phyloP scores from a whole-genome alignment of 176 grass and related monocot genomes.

The Oropetium thomaeum region DNA sequence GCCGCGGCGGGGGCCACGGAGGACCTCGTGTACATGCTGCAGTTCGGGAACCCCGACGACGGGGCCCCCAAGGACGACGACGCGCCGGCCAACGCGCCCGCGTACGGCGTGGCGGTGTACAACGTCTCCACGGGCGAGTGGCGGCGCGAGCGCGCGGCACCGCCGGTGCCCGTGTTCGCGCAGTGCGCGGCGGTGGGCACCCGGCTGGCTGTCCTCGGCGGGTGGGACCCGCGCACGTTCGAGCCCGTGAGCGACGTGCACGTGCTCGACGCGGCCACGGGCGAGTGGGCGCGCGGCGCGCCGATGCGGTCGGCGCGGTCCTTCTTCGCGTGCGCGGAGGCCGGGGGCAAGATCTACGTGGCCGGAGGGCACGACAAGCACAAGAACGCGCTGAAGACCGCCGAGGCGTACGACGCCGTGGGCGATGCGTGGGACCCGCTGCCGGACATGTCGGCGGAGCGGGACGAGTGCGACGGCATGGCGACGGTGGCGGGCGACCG shows the following conservation, averaged over 20 bases:
- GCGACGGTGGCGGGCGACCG: conserved; percentile 45
- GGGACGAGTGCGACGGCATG: conserved; percentile 85
- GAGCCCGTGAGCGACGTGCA: conserved; percentile 65
- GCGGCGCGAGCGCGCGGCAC: conserved; percentile 42
- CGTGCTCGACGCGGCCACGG: conserved; percentile 62
- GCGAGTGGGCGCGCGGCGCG: conserved; percentile 30
- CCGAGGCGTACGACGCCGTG: conserved; percentile 63
- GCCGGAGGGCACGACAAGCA: conserved; percentile 82
- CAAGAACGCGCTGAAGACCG: conserved; percentile 89
- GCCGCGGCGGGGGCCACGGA: conserved; percentile 28
- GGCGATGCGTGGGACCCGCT: conserved; percentile 61
- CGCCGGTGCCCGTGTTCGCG: conserved; percentile 53
- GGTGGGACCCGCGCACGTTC: conserved; percentile 72
- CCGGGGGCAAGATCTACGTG: conserved; percentile 54
- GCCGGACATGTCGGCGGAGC: conserved; percentile 79
- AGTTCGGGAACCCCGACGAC: conserved; percentile 33
- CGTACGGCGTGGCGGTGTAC: conserved; percentile 53
- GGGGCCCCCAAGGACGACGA: conserved; percentile 5
- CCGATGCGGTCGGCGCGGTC: conserved; percentile 38
- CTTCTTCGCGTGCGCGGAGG: conserved; percentile 79
- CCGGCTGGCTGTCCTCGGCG: conserved; percentile 56
- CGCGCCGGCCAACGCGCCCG: neutral
- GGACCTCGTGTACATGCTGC: conserved; percentile 42
- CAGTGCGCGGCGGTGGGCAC: conserved; percentile 50
- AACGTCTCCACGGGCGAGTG: conserved; percentile 60